Evolutionary conservation across 306 rosid genomes (phyloP), one percentile per base, ranked within the genome.

Genomic region (Gastrolobium villosum): DNA sequence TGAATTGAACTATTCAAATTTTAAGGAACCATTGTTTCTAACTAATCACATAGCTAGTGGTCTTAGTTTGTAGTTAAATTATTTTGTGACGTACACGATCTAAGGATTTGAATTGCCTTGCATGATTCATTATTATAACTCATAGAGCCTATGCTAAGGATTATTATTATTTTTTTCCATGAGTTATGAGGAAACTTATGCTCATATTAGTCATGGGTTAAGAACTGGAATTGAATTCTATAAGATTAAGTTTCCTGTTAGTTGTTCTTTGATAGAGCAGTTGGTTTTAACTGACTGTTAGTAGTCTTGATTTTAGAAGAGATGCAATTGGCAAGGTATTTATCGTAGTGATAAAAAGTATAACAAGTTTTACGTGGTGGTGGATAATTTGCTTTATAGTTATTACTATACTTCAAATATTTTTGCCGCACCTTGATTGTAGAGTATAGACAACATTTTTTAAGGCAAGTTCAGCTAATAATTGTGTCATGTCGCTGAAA

Each of bases 381-480:
- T 40, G 44, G 65, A 11, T 60, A n/a, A 14, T 71, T 45, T 53
- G 15, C 68, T 60, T 39, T 52, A 14, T 20, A 20, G 26, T 20
- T 20, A 20, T 20, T 20, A 20, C 26, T 20, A 20, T 14, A 6
- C 3, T 10, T 70, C 44, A 11, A 15, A 48, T 61, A 48, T 36
- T 39, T 71, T 52, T 28, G 53, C 3, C 11, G 48, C 49, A 28
- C 43, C 39, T 43, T 43, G 37, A 40, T 79, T 79, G 62, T 50
- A 10, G 45, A 61, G 32, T 53, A 49, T 56, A 13, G 6, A 26
- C 40, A 26, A 31, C n/a, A 32, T 43, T 3, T 36, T 43, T 3
- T 36, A 37, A 10, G 34, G 40, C 11, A 76, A 65, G 57, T 76
- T 15, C 14, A 11, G 82, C 63, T 37, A 70, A 28, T 39, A 44